These are phyloP conservation scores for Aspergillus sp. DNA, from an alignment of 2,329 filamentous ascomycete species.

Conservation along the genomic window DNA sequence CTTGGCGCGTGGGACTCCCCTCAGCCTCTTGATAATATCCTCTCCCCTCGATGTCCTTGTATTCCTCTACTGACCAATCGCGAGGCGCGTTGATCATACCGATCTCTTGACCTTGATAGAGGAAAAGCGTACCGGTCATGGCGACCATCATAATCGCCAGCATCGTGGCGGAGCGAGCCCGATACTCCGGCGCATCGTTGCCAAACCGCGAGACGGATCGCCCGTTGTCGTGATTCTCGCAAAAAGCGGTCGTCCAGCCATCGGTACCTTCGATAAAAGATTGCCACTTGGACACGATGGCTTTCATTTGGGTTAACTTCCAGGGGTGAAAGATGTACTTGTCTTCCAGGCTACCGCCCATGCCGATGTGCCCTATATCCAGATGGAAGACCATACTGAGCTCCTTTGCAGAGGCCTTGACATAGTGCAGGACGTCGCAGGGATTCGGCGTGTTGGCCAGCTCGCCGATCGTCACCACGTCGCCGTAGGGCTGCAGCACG, in stretches of 20 bases:
- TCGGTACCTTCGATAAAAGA: slow-evolving; percentile 48
- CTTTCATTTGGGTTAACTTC: slow-evolving; percentile 51
- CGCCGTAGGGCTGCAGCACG: slow-evolving; percentile 56
- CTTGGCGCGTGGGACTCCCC: slow-evolving; percentile 16
- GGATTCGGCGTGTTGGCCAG: slow-evolving; percentile 63
- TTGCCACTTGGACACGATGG: slow-evolving; percentile 52
- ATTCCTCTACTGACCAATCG: slow-evolving; percentile 50
- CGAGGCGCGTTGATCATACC: slow-evolving; percentile 58
- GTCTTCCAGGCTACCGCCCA: slow-evolving; percentile 49
- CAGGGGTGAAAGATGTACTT: slow-evolving; percentile 47
- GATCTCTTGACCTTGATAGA: slow-evolving; percentile 63
- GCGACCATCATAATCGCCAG: slow-evolving; percentile 51
- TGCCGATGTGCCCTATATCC: slow-evolving; percentile 49
- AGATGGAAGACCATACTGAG: slow-evolving; percentile 66
- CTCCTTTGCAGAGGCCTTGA: slow-evolving; percentile 58
- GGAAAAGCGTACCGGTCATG: slow-evolving; percentile 55
- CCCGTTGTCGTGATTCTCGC: slow-evolving; percentile 65
- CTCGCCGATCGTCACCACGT: slow-evolving; percentile 69
- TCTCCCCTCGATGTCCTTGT: slow-evolving; percentile 44
- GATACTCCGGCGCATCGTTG: slow-evolving; percentile 48
- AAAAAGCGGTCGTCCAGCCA: slow-evolving; percentile 60
- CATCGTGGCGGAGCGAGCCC: slow-evolving; percentile 54
- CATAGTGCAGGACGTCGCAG: slow-evolving; percentile 58
- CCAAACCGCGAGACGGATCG: slow-evolving; percentile 57
- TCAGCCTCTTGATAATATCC: slow-evolving; percentile 48